Evolutionary conservation across 2,329 filamentous ascomycete genomes (phyloP).

Genomic region (Annulohypoxylon truncatum): DNA sequence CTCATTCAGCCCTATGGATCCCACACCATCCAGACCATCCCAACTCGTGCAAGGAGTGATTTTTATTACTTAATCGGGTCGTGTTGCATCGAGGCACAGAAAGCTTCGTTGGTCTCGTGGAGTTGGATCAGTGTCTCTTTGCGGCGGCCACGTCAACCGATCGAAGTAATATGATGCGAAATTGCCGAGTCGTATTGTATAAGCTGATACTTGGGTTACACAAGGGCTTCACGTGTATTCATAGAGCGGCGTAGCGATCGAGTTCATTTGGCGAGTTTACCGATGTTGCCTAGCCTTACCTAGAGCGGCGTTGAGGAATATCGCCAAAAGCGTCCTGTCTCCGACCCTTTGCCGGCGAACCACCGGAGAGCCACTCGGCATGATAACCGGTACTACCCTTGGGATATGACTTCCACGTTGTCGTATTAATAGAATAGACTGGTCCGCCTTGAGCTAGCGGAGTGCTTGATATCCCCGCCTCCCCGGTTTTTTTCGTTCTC

Average conservation of each 20-base stretch:
- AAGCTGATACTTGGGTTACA: slow-evolving; percentile 29
- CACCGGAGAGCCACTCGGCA: neutral
- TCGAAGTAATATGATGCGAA: slow-evolving; percentile 17
- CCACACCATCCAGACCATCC: neutral
- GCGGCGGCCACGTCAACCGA: neutral
- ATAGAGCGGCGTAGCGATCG: slow-evolving; percentile 2
- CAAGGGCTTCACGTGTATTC: slow-evolving; percentile 16
- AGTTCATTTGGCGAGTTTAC: slow-evolving; percentile 15
- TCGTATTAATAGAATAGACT: slow-evolving; percentile 12
- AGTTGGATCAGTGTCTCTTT: neutral
- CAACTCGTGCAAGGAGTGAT: neutral
- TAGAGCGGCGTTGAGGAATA: neutral
- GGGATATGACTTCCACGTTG: neutral
- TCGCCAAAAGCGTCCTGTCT: neutral
- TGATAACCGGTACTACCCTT: neutral
- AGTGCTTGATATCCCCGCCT: neutral
- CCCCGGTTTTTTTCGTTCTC: slow-evolving; percentile 3
- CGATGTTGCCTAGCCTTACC: neutral
- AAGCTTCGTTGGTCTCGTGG: slow-evolving; percentile 5
- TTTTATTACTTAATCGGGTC: neutral
- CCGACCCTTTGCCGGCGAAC: neutral
- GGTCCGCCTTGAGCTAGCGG: neutral
- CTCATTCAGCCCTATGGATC: slow-evolving; percentile 25
- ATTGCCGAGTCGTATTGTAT: slow-evolving; percentile 10
- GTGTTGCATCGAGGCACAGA: neutral